Conservation (phyloP, 2,329 filamentous ascomycete species). For the Trematosphaeria pertusa region DNA sequence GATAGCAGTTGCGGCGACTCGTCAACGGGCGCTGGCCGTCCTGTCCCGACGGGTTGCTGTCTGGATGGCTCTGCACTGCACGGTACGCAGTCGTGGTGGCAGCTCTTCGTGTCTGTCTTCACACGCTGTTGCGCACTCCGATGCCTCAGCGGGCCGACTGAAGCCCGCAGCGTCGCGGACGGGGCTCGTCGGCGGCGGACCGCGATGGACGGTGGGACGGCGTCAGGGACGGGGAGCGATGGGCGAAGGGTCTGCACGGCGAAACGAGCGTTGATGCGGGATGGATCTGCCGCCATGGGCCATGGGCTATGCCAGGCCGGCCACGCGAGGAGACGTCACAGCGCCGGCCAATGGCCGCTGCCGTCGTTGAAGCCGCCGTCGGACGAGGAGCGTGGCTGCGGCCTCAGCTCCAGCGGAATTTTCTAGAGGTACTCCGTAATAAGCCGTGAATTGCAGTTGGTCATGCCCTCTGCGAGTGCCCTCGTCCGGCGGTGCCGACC, state of each 20-base stretch:
- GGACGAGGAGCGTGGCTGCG: constrained; percentile 1
- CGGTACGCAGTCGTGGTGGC: neutral
- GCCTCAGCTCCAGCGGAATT: too few species aligned
- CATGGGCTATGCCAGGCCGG: neutral
- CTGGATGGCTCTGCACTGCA: neutral
- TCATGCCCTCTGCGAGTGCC: neutral
- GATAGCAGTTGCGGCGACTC: neutral
- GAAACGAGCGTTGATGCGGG: constrained; percentile 9
- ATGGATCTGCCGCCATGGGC: neutral
- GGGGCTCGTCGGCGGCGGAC: neutral
- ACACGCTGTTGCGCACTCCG: constrained; percentile 1
- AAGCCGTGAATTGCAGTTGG: neutral
- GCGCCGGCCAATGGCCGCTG: too few species aligned
- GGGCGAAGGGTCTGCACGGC: constrained; percentile 2
- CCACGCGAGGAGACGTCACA: constrained; percentile 5
- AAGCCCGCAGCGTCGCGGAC: neutral
- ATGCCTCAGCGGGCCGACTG: neutral
- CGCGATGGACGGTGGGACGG: too few species aligned
- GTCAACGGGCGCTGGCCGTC: neutral
- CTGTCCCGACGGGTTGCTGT: neutral
- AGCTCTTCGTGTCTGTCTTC: neutral
- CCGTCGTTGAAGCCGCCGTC: too few species aligned
- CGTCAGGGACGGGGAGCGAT: neutral
- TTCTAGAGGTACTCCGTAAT: neutral
- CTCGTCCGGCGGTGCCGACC: neutral